Conservation (phyloP, 495 filamentous ascomycete genomes). For the Tuber umbilicatum region DNA sequence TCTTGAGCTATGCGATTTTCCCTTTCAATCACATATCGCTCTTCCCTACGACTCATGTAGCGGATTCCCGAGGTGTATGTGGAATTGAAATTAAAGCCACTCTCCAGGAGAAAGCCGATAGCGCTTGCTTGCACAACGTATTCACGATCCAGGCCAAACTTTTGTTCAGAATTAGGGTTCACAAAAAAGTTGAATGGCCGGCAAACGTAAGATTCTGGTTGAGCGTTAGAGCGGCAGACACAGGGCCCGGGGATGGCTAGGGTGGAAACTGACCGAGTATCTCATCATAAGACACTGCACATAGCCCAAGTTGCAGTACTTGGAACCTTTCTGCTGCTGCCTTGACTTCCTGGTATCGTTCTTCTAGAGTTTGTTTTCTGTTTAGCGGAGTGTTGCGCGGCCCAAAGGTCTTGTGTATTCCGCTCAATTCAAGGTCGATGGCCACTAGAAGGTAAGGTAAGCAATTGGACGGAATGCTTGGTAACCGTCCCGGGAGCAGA, state of each 20-base stretch:
- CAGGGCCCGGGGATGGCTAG: constrained; percentile 8
- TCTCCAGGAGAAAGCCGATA: constrained; percentile 56
- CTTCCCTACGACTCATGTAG: constrained; percentile 65
- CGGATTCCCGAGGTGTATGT: constrained; percentile 56
- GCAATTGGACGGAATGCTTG: not conserved
- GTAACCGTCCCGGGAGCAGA: not conserved
- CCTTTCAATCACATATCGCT: constrained; percentile 42
- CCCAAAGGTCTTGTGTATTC: constrained; percentile 48
- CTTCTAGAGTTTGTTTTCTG: constrained; percentile 50
- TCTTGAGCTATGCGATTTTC: constrained; percentile 42
- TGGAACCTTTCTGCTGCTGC: constrained; percentile 62
- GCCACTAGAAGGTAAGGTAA: constrained; percentile 45
- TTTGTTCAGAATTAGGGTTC: constrained; percentile 47
- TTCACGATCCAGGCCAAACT: constrained; percentile 43
- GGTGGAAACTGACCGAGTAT: constrained; percentile 11
- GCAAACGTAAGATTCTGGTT: constrained; percentile 52
- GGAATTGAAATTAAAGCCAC: constrained; percentile 57
- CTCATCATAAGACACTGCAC: constrained; percentile 16
- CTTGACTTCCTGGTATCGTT: constrained; percentile 61
- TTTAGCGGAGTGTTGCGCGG: constrained; percentile 33
- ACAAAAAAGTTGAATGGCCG: constrained; percentile 66
- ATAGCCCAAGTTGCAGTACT: constrained; percentile 67
- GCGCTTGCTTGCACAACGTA: constrained; percentile 47
- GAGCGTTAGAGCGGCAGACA: not conserved
- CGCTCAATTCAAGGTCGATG: constrained; percentile 72